Base-by-base conservation (phyloP, 352 stramenopile genomes). In the Thraustotheca clavata region DNA sequence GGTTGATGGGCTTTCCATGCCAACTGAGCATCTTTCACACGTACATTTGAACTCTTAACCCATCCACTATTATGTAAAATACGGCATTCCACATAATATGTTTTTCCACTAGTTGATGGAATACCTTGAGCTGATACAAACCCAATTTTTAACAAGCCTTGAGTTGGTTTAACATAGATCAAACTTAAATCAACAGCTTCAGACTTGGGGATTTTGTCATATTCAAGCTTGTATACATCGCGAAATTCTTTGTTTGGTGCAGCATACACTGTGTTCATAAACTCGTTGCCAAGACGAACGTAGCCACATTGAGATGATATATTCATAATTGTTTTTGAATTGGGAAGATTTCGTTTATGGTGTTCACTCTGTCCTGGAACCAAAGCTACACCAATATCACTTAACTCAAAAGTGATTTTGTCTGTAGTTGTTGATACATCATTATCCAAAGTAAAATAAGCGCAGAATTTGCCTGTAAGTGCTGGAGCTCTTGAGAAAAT, bases 31-130 rank as follows among this genome's bases (percentile, higher is more conserved):
- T 18, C 14, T 9, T 7, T 27, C 8, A 26, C 54, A 31, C 31
- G 38, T 4, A 36, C 26, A 1, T 14, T 14, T 11, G 57, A 46
- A 12, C 35, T 54, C 38, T 65, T 65, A 31, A 43, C 26, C 57
- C 57, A 65, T n/a, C 29, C 33, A 22, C 57, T 65, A 32, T 65
- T 65, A 29, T 46, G 57, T 46, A 65, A 33, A 5, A 65, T 33
- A 32, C 57, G 57, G 20, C 32, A 16, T 22, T 65, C 57, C 33
- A 55, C 41, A 12, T 55, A 65, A 35, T 65, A 65, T 22, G 27
- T 6, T 20, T 8, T 65, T 11, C 38, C 38, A 16, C 27, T 22
- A 16, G 18, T 14, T 9, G 46, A 11, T 7, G 57, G 24, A 5
- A 65, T 20, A 22, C 20, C 26, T 29, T 65, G 41, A 22, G 57